These are phyloP conservation scores for Salisapilia sapeloensis DNA, from an alignment of 352 stramenopile genomes.

Conservation along the genomic window DNA sequence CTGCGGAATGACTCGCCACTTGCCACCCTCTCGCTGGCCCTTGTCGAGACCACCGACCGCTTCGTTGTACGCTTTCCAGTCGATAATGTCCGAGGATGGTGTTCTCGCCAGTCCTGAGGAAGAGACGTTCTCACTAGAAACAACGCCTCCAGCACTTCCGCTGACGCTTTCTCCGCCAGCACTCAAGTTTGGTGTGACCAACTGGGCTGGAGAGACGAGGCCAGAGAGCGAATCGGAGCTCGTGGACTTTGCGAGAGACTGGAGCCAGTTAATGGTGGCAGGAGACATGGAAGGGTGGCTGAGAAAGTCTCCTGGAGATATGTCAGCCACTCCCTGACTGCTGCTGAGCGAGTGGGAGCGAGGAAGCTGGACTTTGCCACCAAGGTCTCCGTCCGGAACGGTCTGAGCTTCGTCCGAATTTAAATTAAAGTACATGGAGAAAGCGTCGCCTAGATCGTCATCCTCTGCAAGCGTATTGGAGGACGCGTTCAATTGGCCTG, in stretches of 20 bases:
- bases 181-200: slow-evolving; percentile 9
- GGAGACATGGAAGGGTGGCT: slow-evolving; percentile 54
- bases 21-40: slow-evolving; percentile 27
- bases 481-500: too few species aligned
- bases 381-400: background rate
- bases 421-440: slow-evolving; percentile 57
- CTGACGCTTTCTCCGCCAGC: slow-evolving; percentile 1
- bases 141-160: slow-evolving; percentile 1
- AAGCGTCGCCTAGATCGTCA: slow-evolving; percentile 49
- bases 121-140: too few species aligned
- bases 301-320: slow-evolving; percentile 30
- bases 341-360: slow-evolving; percentile 23
- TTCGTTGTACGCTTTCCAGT: slow-evolving; percentile 80
- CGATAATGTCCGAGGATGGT: slow-evolving; percentile 60
- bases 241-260: slow-evolving; percentile 46
- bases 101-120: slow-evolving; percentile 8
- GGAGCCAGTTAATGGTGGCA: slow-evolving; percentile 58
- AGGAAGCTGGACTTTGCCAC: slow-evolving; percentile 26
- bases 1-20: slow-evolving; percentile 70
- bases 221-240: slow-evolving; percentile 45
- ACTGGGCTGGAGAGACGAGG: slow-evolving; percentile 29
- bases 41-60: slow-evolving; percentile 23
- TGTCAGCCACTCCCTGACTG: slow-evolving; percentile 18
- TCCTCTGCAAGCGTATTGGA: too few species aligned
- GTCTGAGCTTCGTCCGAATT: slow-evolving; percentile 17